Conservation (phyloP, 2,329 filamentous ascomycete genomes). For the Pseudofabraea citricarpa region DNA sequence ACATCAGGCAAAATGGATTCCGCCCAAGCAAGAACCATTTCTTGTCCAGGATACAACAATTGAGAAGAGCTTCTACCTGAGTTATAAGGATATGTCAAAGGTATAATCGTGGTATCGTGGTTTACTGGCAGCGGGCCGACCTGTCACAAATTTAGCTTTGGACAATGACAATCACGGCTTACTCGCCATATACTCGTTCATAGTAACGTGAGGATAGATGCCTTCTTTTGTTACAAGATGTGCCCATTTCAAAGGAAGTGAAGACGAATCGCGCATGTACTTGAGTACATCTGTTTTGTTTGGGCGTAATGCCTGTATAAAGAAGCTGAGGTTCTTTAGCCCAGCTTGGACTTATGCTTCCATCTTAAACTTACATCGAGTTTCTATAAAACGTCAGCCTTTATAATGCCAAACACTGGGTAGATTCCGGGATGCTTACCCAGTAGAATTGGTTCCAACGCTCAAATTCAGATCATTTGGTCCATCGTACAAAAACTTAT, state of each 20-base stretch:
- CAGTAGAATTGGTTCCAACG: not conserved
- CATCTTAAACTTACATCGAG: not conserved
- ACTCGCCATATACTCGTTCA: slow-evolving; percentile 4
- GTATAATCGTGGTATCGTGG: not conserved
- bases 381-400: not conserved
- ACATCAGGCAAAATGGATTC: not conserved
- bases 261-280: not conserved
- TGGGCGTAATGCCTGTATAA: slow-evolving; percentile 1
- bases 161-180: not conserved
- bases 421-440: too few relatives aligned
- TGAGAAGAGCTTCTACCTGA: slow-evolving; percentile 2
- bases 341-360: too few relatives aligned
- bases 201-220: not conserved
- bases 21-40: not conserved
- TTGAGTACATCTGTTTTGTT: slow-evolving; percentile 3
- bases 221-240: not conserved
- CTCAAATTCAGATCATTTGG: not conserved
- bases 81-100: slow-evolving; percentile 1
- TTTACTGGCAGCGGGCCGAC: slow-evolving; percentile 4
- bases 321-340: too few relatives aligned
- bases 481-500: not conserved
- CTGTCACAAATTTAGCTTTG: too few relatives aligned
- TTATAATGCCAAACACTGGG: too few relatives aligned
- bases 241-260: slow-evolving; percentile 2
- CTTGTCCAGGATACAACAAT: not conserved